Base-by-base conservation (phyloP, 805 yeast species). In the Lipomyces sp. region DNA sequence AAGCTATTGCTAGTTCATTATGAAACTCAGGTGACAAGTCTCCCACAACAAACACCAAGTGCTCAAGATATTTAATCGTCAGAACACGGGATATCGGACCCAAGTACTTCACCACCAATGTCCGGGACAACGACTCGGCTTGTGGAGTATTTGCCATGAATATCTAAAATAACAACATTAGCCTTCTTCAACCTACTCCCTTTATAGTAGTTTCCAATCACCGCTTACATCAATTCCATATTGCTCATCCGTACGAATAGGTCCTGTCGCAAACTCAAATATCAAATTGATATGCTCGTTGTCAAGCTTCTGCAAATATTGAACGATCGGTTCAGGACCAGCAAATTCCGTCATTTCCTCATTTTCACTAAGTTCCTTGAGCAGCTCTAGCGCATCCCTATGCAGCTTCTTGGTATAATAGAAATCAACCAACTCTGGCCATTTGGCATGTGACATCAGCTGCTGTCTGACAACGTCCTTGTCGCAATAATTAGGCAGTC, bases 401-500 rank as follows among this genome's bases (percentile, higher is more conserved):
- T 92, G 97, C 58, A 84, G 74, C 0, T 78, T 75, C 61, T 88
- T 80, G n/a, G 88, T 85, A 71, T 80, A 87, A 72, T 89, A 90
- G 73, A 90, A 93, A 73, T 90, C 96, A 7, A 91, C 82, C 53
- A 93, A 80, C 72, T 92, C 97, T 39, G 84, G 83, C 71, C 85
- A 84, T 73, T 85, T 83, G 2, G 80, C 78, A 6, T 82, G 79
- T 3, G 78, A 74, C 10, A 82, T 75, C 35, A 92, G 81, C 60
- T 84, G 82, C 10, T 78, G 76, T 59, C 85, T 84, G 1, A 91
- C 96, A 1, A 85, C 81, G 1, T 80, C 79, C 3, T 88, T 82
- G 72, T 88, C 87, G 78, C 98, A 92, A 71, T 82, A 80, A 75
- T 93, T 95, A 34, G 85, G 84, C 1, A 92, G 82, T 59, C 98